Evolutionary conservation across 2,329 filamentous ascomycete genomes (phyloP), one percentile per base, ranked within the genome.

Genomic region (Dactylellina leptospora): DNA sequence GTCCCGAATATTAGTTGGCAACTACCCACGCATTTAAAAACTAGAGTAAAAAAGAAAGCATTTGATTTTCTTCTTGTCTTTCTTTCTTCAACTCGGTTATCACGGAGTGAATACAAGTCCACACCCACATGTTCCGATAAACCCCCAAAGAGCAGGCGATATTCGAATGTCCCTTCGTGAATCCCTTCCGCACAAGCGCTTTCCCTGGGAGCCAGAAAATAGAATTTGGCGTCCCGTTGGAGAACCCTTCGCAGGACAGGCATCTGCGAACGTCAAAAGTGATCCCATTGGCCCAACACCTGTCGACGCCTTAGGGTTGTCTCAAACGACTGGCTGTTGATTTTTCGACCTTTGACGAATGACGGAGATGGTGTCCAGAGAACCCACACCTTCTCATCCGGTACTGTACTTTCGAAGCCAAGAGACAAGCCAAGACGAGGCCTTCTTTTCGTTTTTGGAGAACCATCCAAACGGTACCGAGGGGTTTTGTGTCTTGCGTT

Each of bases 251-350:
- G 22, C 22, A 58, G 22, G 44, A 58, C 51, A 63, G 58, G 66
- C 66, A 71, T 63, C 25, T 36, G 33, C 40, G 23, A 20, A 71
- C 22, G 36, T 54, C 51, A 51, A 4, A 20, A 45, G 50, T 8
- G 2, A 36, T 55, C 25, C 51, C 16, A 71, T 71, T 71, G 66
- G 66, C 20, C 33, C n/a, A 9, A 16, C 23, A 8, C n/a, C 40
- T 11, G 20, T 22, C 22, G 58, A 63, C 25, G 28, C 42, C 36
- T 20, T 16, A n/a, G 36, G 20, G 13, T 20, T 71, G 66, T 71
- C 58, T 71, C 53, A 71, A 62, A 71, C 28, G 58, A 71, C 51
- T 63, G 66, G 66, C 38, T 63, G 4, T 63, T 27, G 44, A 58
- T 71, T 63, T 71, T 71, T 58, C 9, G 16, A 10, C 22, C n/a